Evolutionary conservation across 208 protist species (phyloP).

Genomic region (Trypanosoma vivax): DNA sequence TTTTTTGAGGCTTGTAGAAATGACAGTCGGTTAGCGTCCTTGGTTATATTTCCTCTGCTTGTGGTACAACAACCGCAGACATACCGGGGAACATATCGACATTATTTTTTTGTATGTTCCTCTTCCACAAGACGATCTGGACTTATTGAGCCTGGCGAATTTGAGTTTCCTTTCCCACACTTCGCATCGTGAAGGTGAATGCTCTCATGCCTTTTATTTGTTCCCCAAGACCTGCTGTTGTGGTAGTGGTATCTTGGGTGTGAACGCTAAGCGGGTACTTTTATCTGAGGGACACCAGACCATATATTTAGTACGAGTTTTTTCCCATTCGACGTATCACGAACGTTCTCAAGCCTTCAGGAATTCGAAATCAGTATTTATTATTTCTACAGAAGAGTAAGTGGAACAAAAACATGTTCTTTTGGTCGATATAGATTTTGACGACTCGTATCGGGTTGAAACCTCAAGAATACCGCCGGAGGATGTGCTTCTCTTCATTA

Average conservation of each 20-base stretch:
- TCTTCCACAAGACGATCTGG: background rate
- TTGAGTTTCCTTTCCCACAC: conserved; percentile 13
- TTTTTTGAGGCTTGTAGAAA: conserved; percentile 42
- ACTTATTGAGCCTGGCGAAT: conserved; percentile 4
- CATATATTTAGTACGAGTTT: conserved; percentile 32
- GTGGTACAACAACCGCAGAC: conserved; percentile 17
- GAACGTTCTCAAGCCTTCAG: conserved; percentile 27
- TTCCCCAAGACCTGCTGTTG: conserved; percentile 35
- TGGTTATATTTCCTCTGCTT: conserved; percentile 45
- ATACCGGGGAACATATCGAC: conserved; percentile 36
- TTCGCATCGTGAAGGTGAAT: conserved; percentile 32
- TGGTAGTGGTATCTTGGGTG: conserved; percentile 63
- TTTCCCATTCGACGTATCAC: conserved; percentile 26
- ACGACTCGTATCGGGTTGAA: conserved; percentile 1
- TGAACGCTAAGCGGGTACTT: conserved; percentile 36
- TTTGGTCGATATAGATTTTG: conserved; percentile 39
- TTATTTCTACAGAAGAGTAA: conserved; percentile 29
- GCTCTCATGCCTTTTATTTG: conserved; percentile 61
- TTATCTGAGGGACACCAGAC: conserved; percentile 24
- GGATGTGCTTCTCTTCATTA: conserved; percentile 50
- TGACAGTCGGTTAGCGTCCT: conserved; percentile 36
- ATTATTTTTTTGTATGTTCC: conserved; percentile 63
- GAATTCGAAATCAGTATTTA: conserved; percentile 26
- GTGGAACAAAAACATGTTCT: conserved; percentile 41
- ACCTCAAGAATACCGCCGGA: conserved; percentile 29